phyloP scores from a whole-genome alignment of 2,329 filamentous ascomycete species.

The Septoria linicola region DNA sequence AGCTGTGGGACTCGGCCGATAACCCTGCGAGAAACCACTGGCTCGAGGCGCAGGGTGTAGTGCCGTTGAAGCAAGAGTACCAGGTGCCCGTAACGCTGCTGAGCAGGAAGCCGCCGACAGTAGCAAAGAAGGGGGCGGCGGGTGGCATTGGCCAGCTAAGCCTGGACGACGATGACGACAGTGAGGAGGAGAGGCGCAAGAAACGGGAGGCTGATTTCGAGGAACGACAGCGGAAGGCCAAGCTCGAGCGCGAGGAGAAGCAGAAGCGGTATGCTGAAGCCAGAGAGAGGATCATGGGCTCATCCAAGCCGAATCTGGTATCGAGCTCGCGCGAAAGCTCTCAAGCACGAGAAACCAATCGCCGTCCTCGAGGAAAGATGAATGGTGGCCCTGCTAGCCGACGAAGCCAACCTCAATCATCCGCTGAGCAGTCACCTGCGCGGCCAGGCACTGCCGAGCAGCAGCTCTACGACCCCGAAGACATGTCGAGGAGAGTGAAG shows the following conservation, averaged over 20 bases:
- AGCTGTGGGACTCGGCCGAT: conserved; percentile 89
- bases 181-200: conserved; percentile 61
- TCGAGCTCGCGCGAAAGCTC: conserved; percentile 36
- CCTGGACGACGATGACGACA: conserved; percentile 58
- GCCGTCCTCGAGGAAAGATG: conserved; percentile 24
- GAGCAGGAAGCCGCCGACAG: conserved; percentile 70
- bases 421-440: conserved; percentile 40
- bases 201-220: conserved; percentile 67
- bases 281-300: conserved; percentile 82
- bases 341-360: conserved; percentile 30
- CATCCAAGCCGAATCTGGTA: conserved; percentile 38
- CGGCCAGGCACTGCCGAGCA: conserved; percentile 41
- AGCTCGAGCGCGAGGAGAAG: conserved; percentile 81
- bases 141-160: conserved; percentile 48
- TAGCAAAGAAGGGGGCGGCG: conserved; percentile 59
- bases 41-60: conserved; percentile 61
- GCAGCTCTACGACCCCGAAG: conserved; percentile 77
- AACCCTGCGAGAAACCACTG: conserved; percentile 72
- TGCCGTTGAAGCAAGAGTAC: conserved; percentile 67
- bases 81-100: conserved; percentile 82
- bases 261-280: conserved; percentile 87
- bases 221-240: conserved; percentile 74
- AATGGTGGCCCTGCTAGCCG: conserved; percentile 35
- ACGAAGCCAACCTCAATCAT: conserved; percentile 39
- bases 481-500: conserved; percentile 54